Evolutionary conservation across 148 eudicot genomes (phyloP).

Genomic region (Rhododendron simsii): DNA sequence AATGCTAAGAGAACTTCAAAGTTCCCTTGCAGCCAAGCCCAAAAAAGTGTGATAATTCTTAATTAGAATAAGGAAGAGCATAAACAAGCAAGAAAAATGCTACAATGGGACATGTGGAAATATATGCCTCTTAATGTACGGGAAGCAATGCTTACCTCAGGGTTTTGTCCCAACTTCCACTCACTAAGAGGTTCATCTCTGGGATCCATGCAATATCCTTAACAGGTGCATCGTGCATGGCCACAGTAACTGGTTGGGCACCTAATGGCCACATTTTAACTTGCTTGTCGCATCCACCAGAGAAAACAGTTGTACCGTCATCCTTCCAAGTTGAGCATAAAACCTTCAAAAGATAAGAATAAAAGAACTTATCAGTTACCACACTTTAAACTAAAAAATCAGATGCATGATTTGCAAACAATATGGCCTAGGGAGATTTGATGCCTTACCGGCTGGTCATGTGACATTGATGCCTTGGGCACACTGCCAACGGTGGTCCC

Average conservation of each 20-base stretch:
- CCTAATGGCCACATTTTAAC: slow-evolving; percentile 96
- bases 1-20: background rate
- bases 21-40: background rate
- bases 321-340: slow-evolving; percentile 96
- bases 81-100: background rate
- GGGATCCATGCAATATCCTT: slow-evolving; percentile 95
- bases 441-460: slow-evolving; percentile 76
- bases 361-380: background rate
- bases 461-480: slow-evolving; percentile 73
- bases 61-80: background rate
- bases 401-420: background rate
- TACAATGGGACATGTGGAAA: background rate
- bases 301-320: slow-evolving; percentile 89
- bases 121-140: background rate
- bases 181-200: slow-evolving; percentile 73
- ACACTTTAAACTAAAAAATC: background rate
- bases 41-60: background rate
- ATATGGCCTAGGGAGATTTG: background rate
- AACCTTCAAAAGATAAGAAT: slow-evolving; percentile 39
- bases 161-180: slow-evolving; percentile 96
- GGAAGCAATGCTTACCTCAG: slow-evolving; percentile 36
- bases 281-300: slow-evolving; percentile 98
- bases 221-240: slow-evolving; percentile 89
- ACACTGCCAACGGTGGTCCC: slow-evolving; percentile 51
- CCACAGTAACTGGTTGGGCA: slow-evolving; percentile 78